A percentile compares a stretch with the other conserved stretches of the same genome.
Evolutionary conservation across 2,329 filamentous ascomycete genomes (phyloP).

Genomic region (Cladosporium oxysporum): DNA sequence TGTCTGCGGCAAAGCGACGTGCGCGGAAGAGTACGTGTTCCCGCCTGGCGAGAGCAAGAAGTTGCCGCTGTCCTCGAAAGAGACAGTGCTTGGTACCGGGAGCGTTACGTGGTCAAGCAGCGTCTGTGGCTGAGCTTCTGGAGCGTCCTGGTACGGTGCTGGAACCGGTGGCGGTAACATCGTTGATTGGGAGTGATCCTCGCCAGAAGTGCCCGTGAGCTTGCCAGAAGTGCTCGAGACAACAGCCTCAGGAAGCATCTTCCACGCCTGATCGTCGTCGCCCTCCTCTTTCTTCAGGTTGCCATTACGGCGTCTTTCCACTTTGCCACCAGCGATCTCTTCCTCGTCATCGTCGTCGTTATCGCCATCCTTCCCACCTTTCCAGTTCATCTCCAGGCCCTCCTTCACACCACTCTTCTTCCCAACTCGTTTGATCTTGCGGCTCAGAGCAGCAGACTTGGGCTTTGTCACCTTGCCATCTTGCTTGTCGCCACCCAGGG

Average conservation of each 20-base stretch:
- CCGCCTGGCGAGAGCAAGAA: background rate
- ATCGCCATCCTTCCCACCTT: conserved; percentile 17
- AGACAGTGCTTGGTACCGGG: background rate
- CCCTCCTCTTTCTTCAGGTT: conserved; percentile 18
- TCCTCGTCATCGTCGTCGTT: conserved; percentile 21
- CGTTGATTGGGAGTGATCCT: background rate
- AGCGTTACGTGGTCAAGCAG: background rate
- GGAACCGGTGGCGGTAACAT: background rate
- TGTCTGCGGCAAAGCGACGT: background rate
- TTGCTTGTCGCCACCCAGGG: conserved; percentile 13
- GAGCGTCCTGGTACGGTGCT: background rate
- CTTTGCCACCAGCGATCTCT: background rate
- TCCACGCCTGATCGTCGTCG: conserved; percentile 8
- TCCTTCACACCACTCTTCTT: conserved; percentile 13
- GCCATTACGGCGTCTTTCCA: background rate
- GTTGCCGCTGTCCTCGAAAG: background rate
- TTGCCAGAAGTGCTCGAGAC: background rate
- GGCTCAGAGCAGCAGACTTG: background rate
- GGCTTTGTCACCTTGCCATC: background rate
- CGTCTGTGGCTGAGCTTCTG: background rate
- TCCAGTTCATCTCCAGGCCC: conserved; percentile 30
- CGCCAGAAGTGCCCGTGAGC: background rate
- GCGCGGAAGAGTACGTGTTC: background rate
- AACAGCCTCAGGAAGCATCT: background rate
- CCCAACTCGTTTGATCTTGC: background rate